phyloP scores from a whole-genome alignment of 2,329 filamentous ascomycete genomes.

The Arthrobotrys pseudoclavata region DNA sequence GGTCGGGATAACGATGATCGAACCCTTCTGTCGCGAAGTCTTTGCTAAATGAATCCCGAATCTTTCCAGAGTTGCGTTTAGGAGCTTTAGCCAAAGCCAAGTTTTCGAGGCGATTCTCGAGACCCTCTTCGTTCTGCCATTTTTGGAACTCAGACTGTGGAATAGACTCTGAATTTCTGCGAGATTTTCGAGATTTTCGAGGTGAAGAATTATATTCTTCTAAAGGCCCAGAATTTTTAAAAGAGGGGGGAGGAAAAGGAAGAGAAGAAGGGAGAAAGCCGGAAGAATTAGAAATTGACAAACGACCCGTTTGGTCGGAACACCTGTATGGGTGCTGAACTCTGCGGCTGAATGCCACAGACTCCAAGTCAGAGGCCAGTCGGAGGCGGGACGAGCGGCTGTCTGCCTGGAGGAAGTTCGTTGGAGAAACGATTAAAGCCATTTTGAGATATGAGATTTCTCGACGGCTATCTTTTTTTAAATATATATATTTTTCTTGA shows the following conservation, averaged over 20 bases:
- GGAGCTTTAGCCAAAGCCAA: conserved; percentile 30
- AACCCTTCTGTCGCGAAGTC: conserved; percentile 2
- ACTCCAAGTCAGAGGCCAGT: conserved; percentile 29
- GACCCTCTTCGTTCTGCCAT: conserved; percentile 37
- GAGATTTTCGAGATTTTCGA: conserved; percentile 28
- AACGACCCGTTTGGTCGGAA: conserved; percentile 30
- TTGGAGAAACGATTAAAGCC: conserved; percentile 35
- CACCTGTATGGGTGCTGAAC: conserved; percentile 36
- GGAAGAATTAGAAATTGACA: conserved; percentile 34
- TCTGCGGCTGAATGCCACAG: conserved; percentile 48
- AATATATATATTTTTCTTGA: conserved; percentile 13
- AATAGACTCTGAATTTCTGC: conserved; percentile 39
- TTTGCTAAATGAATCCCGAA: conserved; percentile 9
- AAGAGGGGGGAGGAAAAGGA: conserved; percentile 43
- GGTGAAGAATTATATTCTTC: conserved; percentile 8
- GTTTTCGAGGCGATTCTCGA: conserved; percentile 40
- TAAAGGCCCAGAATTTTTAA: conserved; percentile 22
- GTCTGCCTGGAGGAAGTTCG: conserved; percentile 30
- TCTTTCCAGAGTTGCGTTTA: not conserved
- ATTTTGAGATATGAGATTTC: conserved; percentile 13
- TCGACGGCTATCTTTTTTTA: conserved; percentile 6
- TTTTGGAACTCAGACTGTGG: conserved; percentile 2
- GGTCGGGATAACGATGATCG: conserved; percentile 5
- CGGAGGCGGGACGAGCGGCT: conserved; percentile 31
- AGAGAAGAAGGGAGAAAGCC: conserved; percentile 23